Base-by-base conservation (phyloP, 441 rosid species). In the Euphorbia celastroides region DNA sequence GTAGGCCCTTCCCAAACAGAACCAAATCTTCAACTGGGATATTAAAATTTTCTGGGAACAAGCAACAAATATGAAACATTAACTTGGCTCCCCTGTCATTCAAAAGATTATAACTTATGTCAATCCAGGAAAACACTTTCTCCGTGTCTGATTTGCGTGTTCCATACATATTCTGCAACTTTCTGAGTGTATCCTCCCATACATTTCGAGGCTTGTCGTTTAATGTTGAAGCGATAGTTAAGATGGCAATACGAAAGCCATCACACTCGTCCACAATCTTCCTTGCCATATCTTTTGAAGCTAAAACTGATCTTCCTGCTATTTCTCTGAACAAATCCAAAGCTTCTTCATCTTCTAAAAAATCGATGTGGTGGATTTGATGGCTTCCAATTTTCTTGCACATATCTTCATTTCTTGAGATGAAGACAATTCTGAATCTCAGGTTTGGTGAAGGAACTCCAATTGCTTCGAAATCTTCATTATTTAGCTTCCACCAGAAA, bases 291-390 rank as follows among this genome's bases (percentile, higher is more conserved):
- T 48, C 5, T 2, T 28, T 16, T 1, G 63, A 52, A 52, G 8
- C 57, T 1, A 17, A 25, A 17, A 32, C 7, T 14, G 7, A 17
- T 61, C 57, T 32, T 1, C 61, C 66, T 25, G 42, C 68, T 5
- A 2, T 73, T 57, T 56, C 51, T 13, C 19, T 44, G 32, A 79
- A 79, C 28, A 79, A 23, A 2, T 4, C 30, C 78, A 71, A 60
- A 4, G 76, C 58, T 61, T 78, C 81, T 11, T 42, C 51, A 0
- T 44, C 51, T 19, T 14, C 0, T 48, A 78, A 60, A 57, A 22
- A 16, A 5, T 20, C n/a, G 22, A 71, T 57, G 0, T 2, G 9
- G 16, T 70, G 64, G 64, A 57, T 65, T 0, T 2, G 42, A 26
- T 60, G 41, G 17, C 65, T 25, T 22, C 58, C 62, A 67, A 73